Base-by-base conservation (phyloP, 2,329 filamentous ascomycete genomes). In the Colletotrichum costaricense region DNA sequence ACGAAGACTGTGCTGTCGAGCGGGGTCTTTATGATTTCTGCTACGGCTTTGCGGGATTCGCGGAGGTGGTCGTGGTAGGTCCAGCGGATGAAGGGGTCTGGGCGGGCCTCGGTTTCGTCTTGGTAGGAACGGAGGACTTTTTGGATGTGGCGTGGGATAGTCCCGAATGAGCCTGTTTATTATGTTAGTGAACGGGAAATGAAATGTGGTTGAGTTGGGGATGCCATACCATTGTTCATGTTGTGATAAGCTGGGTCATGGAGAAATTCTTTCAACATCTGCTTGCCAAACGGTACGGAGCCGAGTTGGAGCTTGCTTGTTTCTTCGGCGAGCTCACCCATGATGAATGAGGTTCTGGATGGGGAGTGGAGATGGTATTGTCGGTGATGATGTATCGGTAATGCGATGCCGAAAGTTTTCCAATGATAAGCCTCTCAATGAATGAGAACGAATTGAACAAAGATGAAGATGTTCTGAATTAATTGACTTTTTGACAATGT, bases 51-150 rank as follows among this genome's bases (percentile, higher is more conserved):
- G 9, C 94, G 92, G 11, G 88, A 88, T 75, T 89, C 85, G 75
- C 94, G 91, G 0, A 97, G 87, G 11, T 91, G 84, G 4, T 83
- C 78, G 0, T 91, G 88, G 75, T 91, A 91, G 3, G 89, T 86
- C 79, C 93, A 93, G 28, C 93, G 91, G 79, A 96, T 91, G 84
- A 95, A 98, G 7, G 84, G 81, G 82, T 98, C 95, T 0, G 95
- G 94, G 0, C 85, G 86, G 1, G 88, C 84, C 84, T 98, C 95
- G 46, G 87, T 84, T 4, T 86, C 83, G 74, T 92, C 89, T 79
- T 95, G 92, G 78, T 92, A 93, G n/a, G 85, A 78, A 19, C 88
- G 90, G 24, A 93, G 87, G 63, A 86, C 87, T 16, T 88, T 82
- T 19, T 87, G 89, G 72, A 98, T 87, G 24, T 83, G 80, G 11